These are phyloP conservation scores for Colletotrichum aenigma DNA, from an alignment of 2,329 filamentous ascomycete species.

Conservation along the genomic window DNA sequence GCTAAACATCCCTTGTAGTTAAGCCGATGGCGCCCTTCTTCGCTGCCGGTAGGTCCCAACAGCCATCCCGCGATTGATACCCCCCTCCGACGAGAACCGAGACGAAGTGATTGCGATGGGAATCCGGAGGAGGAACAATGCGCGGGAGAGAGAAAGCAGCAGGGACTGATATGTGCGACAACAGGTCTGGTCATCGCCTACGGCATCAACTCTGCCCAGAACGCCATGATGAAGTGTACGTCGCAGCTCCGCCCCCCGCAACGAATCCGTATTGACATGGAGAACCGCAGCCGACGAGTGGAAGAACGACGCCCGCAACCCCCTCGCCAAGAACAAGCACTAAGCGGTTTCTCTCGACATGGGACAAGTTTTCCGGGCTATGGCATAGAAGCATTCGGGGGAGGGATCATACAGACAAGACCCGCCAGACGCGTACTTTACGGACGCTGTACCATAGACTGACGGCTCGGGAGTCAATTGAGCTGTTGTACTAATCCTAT, in stretches of 20 bases:
- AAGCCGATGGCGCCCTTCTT: slow-evolving; percentile 93
- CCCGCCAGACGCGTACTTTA: slow-evolving; percentile 3
- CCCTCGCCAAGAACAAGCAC: slow-evolving; percentile 57
- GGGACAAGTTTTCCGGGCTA: slow-evolving; percentile 14
- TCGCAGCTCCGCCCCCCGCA: slow-evolving; percentile 10
- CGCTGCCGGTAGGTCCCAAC: slow-evolving; percentile 77
- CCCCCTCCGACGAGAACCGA: neutral
- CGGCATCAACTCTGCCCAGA: slow-evolving; percentile 86
- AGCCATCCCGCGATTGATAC: neutral
- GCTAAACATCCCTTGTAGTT: slow-evolving; percentile 59
- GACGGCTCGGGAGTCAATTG: slow-evolving; percentile 16
- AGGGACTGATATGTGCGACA: neutral
- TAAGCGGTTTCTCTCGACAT: slow-evolving; percentile 33
- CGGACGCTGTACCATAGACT: slow-evolving; percentile 24
- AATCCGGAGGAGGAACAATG: neutral
- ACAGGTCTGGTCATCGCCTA: slow-evolving; percentile 85
- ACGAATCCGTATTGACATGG: slow-evolving; percentile 26
- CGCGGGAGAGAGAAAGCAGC: neutral
- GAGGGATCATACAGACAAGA: neutral
- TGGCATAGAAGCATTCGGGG: neutral
- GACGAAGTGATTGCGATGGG: neutral
- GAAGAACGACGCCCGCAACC: slow-evolving; percentile 97
- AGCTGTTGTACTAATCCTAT: slow-evolving; percentile 9
- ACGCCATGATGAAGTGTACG: slow-evolving; percentile 77
- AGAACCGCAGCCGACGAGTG: slow-evolving; percentile 77